Conservation (phyloP, 345 rosid species). For the Dovyalis caffra region DNA sequence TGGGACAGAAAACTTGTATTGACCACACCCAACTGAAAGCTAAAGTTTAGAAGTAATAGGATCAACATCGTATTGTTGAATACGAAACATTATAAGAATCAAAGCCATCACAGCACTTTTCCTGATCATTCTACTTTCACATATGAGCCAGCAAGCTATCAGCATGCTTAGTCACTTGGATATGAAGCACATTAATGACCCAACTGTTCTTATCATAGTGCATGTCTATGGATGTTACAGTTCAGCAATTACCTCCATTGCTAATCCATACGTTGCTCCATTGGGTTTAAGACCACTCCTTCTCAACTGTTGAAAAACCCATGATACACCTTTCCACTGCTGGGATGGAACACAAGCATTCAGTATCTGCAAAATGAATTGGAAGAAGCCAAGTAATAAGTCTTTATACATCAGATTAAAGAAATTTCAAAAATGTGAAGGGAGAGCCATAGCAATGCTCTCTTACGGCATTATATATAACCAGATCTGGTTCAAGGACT, state of each 20-base stretch:
- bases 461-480: conserved; percentile 92
- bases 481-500: conserved; percentile 78
- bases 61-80: background rate
- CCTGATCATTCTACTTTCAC: background rate
- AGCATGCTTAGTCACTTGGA: background rate
- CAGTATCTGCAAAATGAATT: conserved; percentile 50
- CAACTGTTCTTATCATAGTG: too few species aligned
- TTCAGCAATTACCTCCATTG: conserved; percentile 78
- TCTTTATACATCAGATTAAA: too few species aligned
- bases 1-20: too few species aligned
- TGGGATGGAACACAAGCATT: conserved; percentile 82
- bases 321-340: conserved; percentile 89
- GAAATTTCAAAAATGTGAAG: conserved; percentile 3
- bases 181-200: background rate
- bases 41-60: background rate
- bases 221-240: background rate
- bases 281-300: conserved; percentile 77
- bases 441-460: conserved; percentile 16
- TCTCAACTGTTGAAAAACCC: conserved; percentile 85
- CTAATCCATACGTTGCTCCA: conserved; percentile 94
- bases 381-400: background rate
- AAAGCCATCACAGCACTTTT: background rate
- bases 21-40: too few species aligned
- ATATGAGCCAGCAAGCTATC: background rate
- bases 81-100: background rate